phyloP scores from a whole-genome alignment of 495 filamentous ascomycete species.

The Daldinia childiae region DNA sequence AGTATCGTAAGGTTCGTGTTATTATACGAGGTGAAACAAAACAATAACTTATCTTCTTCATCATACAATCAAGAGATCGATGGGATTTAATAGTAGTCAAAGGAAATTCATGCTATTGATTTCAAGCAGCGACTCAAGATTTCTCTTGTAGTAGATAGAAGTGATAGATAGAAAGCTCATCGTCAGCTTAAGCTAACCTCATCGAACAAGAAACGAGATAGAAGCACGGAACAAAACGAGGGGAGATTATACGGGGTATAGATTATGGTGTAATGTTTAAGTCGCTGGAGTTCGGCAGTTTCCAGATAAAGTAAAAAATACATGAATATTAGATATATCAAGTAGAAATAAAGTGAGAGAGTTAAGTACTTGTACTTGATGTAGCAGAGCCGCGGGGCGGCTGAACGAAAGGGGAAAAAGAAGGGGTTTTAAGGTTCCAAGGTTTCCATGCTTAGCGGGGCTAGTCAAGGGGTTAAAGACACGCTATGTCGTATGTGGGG shows the following conservation, averaged over 20 bases:
- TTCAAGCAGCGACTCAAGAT: conserved; percentile 1
- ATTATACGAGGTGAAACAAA: conserved; percentile 26
- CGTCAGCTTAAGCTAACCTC: conserved; percentile 1
- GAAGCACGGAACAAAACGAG: conserved; percentile 35
- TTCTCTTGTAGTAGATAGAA: neutral
- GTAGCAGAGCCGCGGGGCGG: conserved; percentile 35
- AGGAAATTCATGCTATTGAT: neutral
- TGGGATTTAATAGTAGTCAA: neutral
- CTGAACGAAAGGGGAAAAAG: conserved; percentile 30
- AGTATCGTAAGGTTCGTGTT: neutral
- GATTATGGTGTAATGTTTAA: conserved; percentile 26
- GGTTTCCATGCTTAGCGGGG: conserved; percentile 16
- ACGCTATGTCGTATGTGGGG: conserved; percentile 31
- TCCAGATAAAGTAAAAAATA: neutral
- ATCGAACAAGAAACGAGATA: conserved; percentile 22
- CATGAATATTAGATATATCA: neutral
- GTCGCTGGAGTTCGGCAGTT: conserved; percentile 1
- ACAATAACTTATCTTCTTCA: conserved; percentile 5
- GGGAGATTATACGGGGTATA: conserved; percentile 36
- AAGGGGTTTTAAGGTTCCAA: conserved; percentile 33
- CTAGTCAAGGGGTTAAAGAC: conserved; percentile 26
- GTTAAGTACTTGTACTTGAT: conserved; percentile 15
- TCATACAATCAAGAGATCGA: conserved; percentile 13
- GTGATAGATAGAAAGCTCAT: neutral
- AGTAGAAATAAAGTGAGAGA: neutral